Evolutionary conservation across 2,329 filamentous ascomycete genomes (phyloP), one percentile per base, ranked within the genome.

Genomic region (Ceratocystis cacaofunesta): DNA sequence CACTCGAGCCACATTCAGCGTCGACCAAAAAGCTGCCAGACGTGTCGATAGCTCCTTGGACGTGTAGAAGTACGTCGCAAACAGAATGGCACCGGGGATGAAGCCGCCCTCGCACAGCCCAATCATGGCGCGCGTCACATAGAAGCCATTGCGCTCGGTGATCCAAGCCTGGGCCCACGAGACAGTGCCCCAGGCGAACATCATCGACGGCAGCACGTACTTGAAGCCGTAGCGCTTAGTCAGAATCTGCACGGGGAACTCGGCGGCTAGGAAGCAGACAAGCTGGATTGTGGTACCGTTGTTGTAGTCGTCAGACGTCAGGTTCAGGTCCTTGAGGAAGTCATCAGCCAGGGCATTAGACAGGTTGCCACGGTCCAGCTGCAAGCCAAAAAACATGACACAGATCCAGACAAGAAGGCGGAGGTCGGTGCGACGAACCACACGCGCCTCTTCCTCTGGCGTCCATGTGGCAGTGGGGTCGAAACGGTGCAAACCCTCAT

Each of bases 51-150:
- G 75, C 71, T 90, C 87, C 63, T 78, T 79, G 1, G 82, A 82
- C 2, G 81, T 89, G 75, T 89, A 90, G 74, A 87, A 90, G 73
- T 90, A 90, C 1, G 82, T 85, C 0, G 87, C 77, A 72, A 87
- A 89, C 1, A 87, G 76, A 62, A 87, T 82, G 10, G 80, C 81
- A 68, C 79, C 81, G 1, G 82, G 82, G 63, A 84, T 83, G 69
- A 83, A 84, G 2, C 82, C 82, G 12, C 80, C 79, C 69, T 84
- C 80, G 62, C 77, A 80, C 1, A 80, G 70, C 0, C 81, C 81
- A 17, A 84, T 78, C 15, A 84, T 70, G 2, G 81, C 76, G 1
- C 82, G 76, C 0, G 80, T 81, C 2, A 77, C 72, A 63, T 82
- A 77, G 70, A 81, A 84, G 4, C 74, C 73, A 0, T 76, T 71